A percentile compares a stretch with the other conserved stretches of the same genome.
phyloP scores from a whole-genome alignment of 2,329 filamentous ascomycete genomes.

The Didymella glomerata region DNA sequence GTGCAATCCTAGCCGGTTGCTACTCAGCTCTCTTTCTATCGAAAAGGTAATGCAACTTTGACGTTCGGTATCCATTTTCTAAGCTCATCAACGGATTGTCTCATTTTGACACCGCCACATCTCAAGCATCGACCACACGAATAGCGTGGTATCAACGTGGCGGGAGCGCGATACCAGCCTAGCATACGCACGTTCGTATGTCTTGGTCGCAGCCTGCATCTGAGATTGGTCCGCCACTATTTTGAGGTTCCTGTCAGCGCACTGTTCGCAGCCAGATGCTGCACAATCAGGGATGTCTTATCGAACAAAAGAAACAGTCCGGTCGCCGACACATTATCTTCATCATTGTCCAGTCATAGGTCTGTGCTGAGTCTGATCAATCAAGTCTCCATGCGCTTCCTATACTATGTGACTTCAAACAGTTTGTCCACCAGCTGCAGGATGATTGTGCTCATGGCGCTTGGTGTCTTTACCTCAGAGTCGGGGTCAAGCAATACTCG shows the following conservation, averaged over 20 bases:
- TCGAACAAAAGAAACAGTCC: not conserved
- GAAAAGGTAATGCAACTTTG: no score
- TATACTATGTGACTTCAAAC: not conserved
- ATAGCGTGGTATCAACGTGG: slow-evolving; percentile 6
- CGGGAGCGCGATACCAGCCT: not conserved
- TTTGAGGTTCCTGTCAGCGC: not conserved
- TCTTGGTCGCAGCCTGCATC: not conserved
- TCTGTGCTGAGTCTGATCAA: not conserved
- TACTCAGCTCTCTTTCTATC: no score
- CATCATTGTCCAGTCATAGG: no score
- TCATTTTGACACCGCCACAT: slow-evolving; percentile 1
- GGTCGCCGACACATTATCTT: not conserved
- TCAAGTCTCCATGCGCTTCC: not conserved
- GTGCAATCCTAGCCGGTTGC: no score
- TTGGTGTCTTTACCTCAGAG: not conserved
- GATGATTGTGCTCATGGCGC: not conserved
- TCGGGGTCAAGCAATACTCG: not conserved
- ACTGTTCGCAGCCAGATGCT: not conserved
- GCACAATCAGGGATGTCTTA: not conserved
- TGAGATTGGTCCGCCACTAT: not conserved
- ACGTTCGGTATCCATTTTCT: no score
- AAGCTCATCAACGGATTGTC: no score
- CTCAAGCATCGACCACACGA: not conserved
- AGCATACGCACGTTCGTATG: not conserved
- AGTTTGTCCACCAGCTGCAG: not conserved